These are phyloP conservation scores for Glomus cerebriforme DNA, from an alignment of 192 early-diverging fungal genomes.

Conservation along the genomic window DNA sequence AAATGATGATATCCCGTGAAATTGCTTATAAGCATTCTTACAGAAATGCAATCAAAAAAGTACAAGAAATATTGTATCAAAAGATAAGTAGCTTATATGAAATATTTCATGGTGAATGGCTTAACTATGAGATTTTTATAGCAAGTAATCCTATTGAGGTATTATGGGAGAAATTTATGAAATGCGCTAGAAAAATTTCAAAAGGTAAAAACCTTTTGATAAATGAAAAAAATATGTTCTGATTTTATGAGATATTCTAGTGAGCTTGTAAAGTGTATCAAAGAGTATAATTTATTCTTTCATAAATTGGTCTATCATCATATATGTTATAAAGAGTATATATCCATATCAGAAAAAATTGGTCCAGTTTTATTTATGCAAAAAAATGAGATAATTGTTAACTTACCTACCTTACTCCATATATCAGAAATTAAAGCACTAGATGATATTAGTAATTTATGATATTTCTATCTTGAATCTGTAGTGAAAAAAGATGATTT, in stretches of 20 bases:
- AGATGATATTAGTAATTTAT: no score
- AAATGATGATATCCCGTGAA: neutral
- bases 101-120: no score
- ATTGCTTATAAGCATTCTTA: slow-evolving; percentile 2
- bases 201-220: slow-evolving; percentile 9
- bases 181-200: neutral
- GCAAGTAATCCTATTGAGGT: neutral
- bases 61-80: neutral
- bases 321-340: no score
- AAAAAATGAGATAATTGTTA: no score
- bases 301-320: no score
- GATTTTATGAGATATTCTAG: slow-evolving; percentile 14
- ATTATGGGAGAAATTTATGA: slow-evolving; percentile 17
- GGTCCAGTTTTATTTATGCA: no score
- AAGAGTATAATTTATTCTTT: slow-evolving; percentile 12
- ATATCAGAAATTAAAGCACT: no score
- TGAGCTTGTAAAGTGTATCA: neutral
- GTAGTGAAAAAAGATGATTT: no score
- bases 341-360: no score
- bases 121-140: slow-evolving; percentile 1
- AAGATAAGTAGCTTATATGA: slow-evolving; percentile 1
- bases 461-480: no score
- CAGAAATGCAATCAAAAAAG: neutral
- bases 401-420: no score
- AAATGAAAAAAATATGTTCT: slow-evolving; percentile 14